Evolutionary conservation across 2,329 filamentous ascomycete species (phyloP), one percentile per base, ranked within the genome.

Genomic region (Penicillium digitatum): DNA sequence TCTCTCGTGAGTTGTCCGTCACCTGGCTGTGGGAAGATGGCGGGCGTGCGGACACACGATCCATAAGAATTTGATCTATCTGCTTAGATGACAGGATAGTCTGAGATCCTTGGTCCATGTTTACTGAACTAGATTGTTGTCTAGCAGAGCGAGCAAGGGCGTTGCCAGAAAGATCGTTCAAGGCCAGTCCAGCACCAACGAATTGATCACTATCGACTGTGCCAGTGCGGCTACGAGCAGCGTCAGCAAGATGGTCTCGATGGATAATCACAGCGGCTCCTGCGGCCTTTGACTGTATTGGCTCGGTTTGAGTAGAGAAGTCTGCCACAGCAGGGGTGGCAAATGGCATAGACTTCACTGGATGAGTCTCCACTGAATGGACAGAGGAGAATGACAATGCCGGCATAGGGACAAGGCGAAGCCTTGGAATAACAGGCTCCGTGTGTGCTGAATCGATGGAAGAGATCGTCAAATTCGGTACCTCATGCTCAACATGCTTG

Each of bases 71-170:
- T 52, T 84, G 82, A 62, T 96, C 91, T 60, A 96, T 90, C 53
- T 88, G 86, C 47, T 88, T 83, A 0, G 89, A 83, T n/a, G 90
- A 95, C 29, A 96, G 78, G 37, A 87, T 81, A 24, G 92, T 96
- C 74, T 96, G 93, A 14, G 88, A 87, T 50, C 86, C 83, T 62
- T 88, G 87, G 65, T 95, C 90, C 20, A 79, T 76, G 57, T 81
- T 87, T 52, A 75, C 71, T 38, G 69, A 70, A 64, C 56, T 63
- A 18, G 63, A 65, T 22, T 55, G 59, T n/a, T 61, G 58, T 52
- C 49, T 66, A 26, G 59, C 46, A 40, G 68, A 67, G 24, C 66
- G 66, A 26, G 66, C 60, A 27, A 68, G 59, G 43, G 78, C 73
- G 65, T 88, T 88, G 51, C 76, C 76, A n/a, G 85, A 84, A 12